Base-by-base conservation (phyloP, 2,329 filamentous ascomycete genomes). In the Bimuria novae-zelandiae region DNA sequence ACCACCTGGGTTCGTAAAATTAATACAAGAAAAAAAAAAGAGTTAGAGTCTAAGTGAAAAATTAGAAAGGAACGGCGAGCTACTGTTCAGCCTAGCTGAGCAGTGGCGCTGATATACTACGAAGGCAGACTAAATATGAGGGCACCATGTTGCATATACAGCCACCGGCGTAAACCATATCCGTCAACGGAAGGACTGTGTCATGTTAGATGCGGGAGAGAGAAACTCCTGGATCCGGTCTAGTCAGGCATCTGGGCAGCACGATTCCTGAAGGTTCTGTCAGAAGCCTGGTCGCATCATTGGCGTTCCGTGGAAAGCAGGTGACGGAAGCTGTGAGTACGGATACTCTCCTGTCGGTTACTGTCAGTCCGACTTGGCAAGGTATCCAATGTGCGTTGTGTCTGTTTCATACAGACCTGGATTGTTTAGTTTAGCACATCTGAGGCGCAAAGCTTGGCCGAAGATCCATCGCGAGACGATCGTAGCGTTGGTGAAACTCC, bases 1-100 rank as follows among this genome's bases (percentile, higher is more conserved):
- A 66, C 69, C 69, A 63, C 69, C 69, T 62, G 69, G 69, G 69
- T 67, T 63, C 61, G 16, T 51, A 62, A 37, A 53, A 35, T 12
- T 49, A 43, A 66, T 64, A 64, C 64, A 42, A 52, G 63, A 58
- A 48, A 58, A 49, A 63, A 61, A 50, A 35, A 52, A 56, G 40
- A 37, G 60, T 42, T 36, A 49, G 65, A 50, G 49, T 35, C 59
- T 54, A 62, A 63, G 52, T 56, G 57, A 41, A 61, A 46, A 56
- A 61, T 52, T 45, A 49, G 54, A 49, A 70, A 69, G 48, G 65
- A 67, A 65, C 55, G 63, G 56, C 58, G 60, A 63, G 56, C 59
- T 60, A 60, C 62, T 64, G 57, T 66, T 59, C 66, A 69, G 65
- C 62, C 67, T 66, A 61, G 60, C 64, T 68, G 60, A 61, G 54